Evolutionary conservation across 495 filamentous ascomycete genomes (phyloP), one percentile per base, ranked within the genome.

Genomic region (Tuber brumale): DNA sequence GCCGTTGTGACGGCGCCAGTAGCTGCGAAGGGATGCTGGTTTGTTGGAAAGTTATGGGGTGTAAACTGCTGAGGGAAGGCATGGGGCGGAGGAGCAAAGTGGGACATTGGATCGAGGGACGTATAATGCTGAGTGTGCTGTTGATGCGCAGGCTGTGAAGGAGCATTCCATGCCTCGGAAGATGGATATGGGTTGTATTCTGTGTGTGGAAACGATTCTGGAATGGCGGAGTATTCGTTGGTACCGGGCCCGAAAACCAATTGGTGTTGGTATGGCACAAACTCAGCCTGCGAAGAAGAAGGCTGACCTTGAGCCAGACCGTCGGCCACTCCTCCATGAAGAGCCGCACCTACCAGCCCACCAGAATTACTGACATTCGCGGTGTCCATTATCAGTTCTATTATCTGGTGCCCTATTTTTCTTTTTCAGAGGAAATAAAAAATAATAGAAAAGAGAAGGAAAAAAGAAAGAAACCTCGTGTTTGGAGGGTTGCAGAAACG

Each of bases 301-400:
- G 77, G 78, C 51, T 80, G 78, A 43, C 70, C 57, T 39, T 80
- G 78, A 79, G 76, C 77, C 69, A 80, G 79, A 80, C 77, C 31
- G 78, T 51, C 76, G 72, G 37, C 72, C 73, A 73, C 70, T 70
- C 61, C 57, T 66, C 57, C 57, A 35, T 18, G 57, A 66, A 66
- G 57, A 66, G 72, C 73, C 35, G 77, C 72, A 61, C 76, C 72
- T 74, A 78, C 77, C 73, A 80, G 70, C 70, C 78, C 78, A 44
- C 74, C 71, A 79, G 78, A 71, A 71, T 80, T 77, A 76, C 78
- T 70, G 76, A 80, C 75, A 73, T 80, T 77, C 79, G 78, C 75
- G 43, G 76, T 71, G 66, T 80, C 78, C 78, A 80, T 80, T 66
- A 51, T 76, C 76, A 43, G 70, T 74, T 42, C 75, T 51, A 70